Evolutionary conservation across 78 protist species (phyloP), one percentile per base, ranked within the genome.

Genomic region (Dictyostelium brefeldianum): DNA sequence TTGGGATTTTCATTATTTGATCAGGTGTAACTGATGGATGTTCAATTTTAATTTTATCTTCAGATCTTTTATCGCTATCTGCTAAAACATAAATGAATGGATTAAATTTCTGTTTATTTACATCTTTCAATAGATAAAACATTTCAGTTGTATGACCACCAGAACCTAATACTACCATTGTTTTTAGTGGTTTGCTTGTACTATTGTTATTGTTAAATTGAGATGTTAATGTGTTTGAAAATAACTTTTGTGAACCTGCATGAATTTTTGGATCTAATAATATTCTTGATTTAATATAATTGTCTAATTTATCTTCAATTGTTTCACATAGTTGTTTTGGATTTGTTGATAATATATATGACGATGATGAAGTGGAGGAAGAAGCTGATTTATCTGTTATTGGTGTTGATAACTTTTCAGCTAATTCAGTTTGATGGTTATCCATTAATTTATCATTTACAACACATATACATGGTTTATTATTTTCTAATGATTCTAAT

Each of bases 121-220:
- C 20, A 9, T 59, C 41, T 47, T 46, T 50, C 18, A 95, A 31
- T 3, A 87, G 57, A 25, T 77, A 74, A 41, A 92, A 54, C 97
- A 95, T 95, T 89, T 95, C 97, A 18, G 90, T 80, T 10, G 97
- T 95, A 54, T 95, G 97, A 43, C 97, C 97, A 51, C 97, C 97
- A 3, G 90, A 80, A 27, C 96, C 94, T 29, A 89, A 64, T 5
- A 94, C 83, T 18, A 89, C 90, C 91, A 89, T 77, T 10, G 94
- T 81, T 36, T 77, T 79, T 3, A 48, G 31, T 64, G 48, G 7
- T 22, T 48, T 54, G 4, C 0, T 59, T 8, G 69, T 50, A 36
- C 6, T 18, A 29, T 1, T 62, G 14, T 4, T 62, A 29, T 2
- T 56, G 31, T 46, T 27, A 73, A 73, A 73, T 73, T 73, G 56